Base-by-base conservation (phyloP, 768 basidiomycete species). In the Clitopilus hobsonii region DNA sequence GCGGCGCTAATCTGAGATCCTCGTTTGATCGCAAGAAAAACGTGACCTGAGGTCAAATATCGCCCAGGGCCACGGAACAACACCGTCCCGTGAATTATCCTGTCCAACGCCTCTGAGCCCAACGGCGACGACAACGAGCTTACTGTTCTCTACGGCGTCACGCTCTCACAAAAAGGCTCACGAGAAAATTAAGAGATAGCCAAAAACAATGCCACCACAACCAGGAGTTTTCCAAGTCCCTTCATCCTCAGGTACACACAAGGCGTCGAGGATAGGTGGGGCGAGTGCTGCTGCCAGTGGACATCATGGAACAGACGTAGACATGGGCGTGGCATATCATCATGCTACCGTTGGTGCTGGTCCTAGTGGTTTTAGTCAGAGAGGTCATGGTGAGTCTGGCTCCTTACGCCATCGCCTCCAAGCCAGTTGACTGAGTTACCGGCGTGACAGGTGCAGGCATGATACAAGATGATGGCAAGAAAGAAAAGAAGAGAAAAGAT, bases 401-500 rank as follows among this genome's bases (percentile, higher is more conserved):
- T n/a, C n/a, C 38, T 41, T 23, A 29, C 47, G 54, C 49, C 55
- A 50, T 58, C 23, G 26, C 57, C 55, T 53, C 56, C n/a, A n/a
- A 24, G 24, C 23, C 28, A 51, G 50, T 10, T 47, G 48, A 50
- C 26, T 47, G 18, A 23, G 29, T 38, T 32, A 52, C 51, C 14
- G 32, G 24, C 25, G 23, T 41, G 26, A 22, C 41, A 58, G 59
- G 54, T 38, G 52, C 59, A 25, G 27, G 58, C 14, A 63, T 65
- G 26, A 58, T 69, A 58, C 41, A 11, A 18, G 73, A 77, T 54
- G 79, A 79, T 25, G 72, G 67, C 32, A 75, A 83, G 72, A 82
- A 79, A 62, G 87, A 88, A 54, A 85, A 80, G 74, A 81, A 82
- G 68, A 74, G 84, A 58, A 85, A 82, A 63, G 88, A 91, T 53